Percentiles rank a stretch among this genome's conserved stretches.
These are phyloP conservation scores for Helicocarpus griseus DNA, from an alignment of 2,329 filamentous ascomycete genomes.

Conservation along the genomic window DNA sequence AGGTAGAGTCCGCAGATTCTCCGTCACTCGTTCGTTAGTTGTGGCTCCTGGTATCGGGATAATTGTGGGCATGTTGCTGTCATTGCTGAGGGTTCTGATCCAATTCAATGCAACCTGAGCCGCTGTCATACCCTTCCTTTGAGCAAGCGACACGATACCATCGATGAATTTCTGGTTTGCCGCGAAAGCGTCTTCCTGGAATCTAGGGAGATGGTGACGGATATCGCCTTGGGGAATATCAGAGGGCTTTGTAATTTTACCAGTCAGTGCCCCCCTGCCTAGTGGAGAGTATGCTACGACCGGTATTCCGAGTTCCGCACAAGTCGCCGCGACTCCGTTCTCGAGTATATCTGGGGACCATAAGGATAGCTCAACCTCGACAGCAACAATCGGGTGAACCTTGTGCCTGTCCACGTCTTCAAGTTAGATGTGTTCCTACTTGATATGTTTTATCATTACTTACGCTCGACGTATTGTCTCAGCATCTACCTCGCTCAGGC, in stretches of 20 bases:
- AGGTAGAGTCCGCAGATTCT: constrained; percentile 24
- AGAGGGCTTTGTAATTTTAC: constrained; percentile 35
- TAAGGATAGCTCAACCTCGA: constrained; percentile 53
- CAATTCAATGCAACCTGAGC: constrained; percentile 43
- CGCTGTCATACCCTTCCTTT: constrained; percentile 34
- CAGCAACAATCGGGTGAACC: constrained; percentile 46
- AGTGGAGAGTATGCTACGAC: constrained; percentile 52
- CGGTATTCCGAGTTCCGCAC: constrained; percentile 48
- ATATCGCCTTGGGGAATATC: constrained; percentile 42
- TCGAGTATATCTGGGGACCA: constrained; percentile 48
- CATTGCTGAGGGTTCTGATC: constrained; percentile 35
- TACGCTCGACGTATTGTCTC: constrained; percentile 33
- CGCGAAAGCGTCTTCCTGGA: constrained; percentile 41
- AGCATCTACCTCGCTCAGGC: constrained; percentile 26
- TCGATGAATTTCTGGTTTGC: constrained; percentile 42
- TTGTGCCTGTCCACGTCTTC: constrained; percentile 25
- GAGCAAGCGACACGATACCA: constrained; percentile 35
- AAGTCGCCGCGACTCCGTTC: constrained; percentile 49
- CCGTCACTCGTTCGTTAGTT: constrained; percentile 26
- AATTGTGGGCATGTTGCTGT: constrained; percentile 34
- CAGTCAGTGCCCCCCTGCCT: constrained; percentile 47
- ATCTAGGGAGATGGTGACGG: constrained; percentile 37
- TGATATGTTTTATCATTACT: constrained; percentile 3
- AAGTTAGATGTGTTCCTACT: background rate
- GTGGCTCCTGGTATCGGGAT: constrained; percentile 30